Base-by-base conservation (phyloP, 1,284 basidiomycete genomes). In the Pascua sp. region DNA sequence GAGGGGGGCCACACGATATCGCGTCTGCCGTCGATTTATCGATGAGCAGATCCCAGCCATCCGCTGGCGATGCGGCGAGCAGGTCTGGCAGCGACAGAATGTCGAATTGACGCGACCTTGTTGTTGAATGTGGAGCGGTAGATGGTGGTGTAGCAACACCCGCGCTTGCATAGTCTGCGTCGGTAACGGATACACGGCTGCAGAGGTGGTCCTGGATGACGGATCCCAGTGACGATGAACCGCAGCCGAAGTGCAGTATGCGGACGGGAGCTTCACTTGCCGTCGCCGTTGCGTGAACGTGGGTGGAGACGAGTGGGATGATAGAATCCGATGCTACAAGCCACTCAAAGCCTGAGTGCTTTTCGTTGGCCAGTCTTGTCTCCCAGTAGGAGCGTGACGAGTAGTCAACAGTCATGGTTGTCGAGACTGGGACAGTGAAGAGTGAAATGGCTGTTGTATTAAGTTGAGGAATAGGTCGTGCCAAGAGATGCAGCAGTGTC, bases 21-120 rank as follows among this genome's bases (percentile, higher is more conserved):
- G 74, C 74, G 51, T 76, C 74, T 1, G 69, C 69, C 0, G 74
- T 75, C 0, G 72, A 74, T 54, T 76, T 76, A 57, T 76, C 74
- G 36, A 75, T 40, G 0, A 75, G 9, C 9, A 75, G 24, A 49
- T 73, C 67, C 65, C 67, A 75, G 15, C 63, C 61, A 11, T 42
- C 53, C 2, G 47, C 16, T 9, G 62, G 60, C 5, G 41, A 16
- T 3, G 11, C 17, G 9, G 13, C 37, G 12, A 41, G n/a, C 8
- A 63, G 32, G 1, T 47, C 46, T 1, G 10, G 17, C 5, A 42
- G 16, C 8, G 49, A 48, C 2, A 61, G 51, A 32, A 58, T 54
- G 42, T 60, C 50, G 32, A 60, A 39, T 11, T 55, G 24, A 3
- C 24, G 24, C 24, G 24, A 32, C 24, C 24, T 3, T 32, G 24